Percentiles rank a stretch among this genome's conserved stretches.
Evolutionary conservation across 2,329 filamentous ascomycete species (phyloP).

Genomic region (Penicillium nordicum): DNA sequence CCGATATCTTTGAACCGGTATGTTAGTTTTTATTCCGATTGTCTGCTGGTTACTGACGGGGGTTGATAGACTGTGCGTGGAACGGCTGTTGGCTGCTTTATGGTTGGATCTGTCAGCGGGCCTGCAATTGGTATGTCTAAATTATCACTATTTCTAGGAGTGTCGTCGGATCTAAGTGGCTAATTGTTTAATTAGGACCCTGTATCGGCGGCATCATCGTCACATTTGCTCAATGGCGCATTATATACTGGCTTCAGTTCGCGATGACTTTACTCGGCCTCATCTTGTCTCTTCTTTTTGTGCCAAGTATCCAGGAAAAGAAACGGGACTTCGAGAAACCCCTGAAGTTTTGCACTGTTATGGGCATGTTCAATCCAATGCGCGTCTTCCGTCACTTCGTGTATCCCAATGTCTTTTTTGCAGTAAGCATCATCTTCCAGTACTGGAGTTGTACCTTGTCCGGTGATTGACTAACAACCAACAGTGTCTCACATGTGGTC

Average conservation of each 20-base stretch:
- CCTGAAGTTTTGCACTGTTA: constrained; percentile 42
- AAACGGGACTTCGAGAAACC: constrained; percentile 49
- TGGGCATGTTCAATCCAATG: constrained; percentile 58
- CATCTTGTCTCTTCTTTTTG: constrained; percentile 60
- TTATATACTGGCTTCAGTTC: constrained; percentile 75
- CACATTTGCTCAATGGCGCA: constrained; percentile 69
- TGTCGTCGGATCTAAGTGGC: neutral
- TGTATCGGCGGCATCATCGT: constrained; percentile 76
- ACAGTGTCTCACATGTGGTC: constrained; percentile 35
- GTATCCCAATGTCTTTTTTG: constrained; percentile 66
- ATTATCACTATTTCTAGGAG: neutral
- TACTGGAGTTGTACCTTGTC: neutral
- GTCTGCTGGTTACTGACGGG: neutral
- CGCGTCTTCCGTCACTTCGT: constrained; percentile 59
- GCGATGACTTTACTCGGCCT: constrained; percentile 61
- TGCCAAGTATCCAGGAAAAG: constrained; percentile 64
- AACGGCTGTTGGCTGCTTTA: constrained; percentile 45
- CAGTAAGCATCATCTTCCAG: constrained; percentile 31
- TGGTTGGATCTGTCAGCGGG: constrained; percentile 43
- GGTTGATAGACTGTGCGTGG: constrained; percentile 36
- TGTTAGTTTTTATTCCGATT: neutral
- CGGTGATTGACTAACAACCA: neutral
- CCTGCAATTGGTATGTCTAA: constrained; percentile 39
- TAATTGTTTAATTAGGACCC: constrained; percentile 27
- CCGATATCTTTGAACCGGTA: constrained; percentile 41